Percentiles rank a stretch among this genome's conserved stretches.
These are phyloP conservation scores for Fusarium miscanthi DNA, from an alignment of 2,329 filamentous ascomycete genomes.

Conservation along the genomic window DNA sequence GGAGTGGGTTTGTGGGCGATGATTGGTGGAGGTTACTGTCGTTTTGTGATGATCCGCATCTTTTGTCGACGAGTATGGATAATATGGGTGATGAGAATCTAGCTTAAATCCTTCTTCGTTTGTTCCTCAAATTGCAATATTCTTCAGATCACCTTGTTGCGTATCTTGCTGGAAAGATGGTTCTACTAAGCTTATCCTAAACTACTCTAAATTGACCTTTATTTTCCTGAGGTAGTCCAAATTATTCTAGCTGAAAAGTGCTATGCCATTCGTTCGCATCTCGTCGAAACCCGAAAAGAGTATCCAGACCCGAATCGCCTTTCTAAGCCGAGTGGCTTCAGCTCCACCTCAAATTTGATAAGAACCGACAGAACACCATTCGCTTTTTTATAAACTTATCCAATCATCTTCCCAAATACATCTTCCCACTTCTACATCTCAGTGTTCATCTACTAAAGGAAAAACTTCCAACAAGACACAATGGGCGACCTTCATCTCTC, in stretches of 20 bases:
- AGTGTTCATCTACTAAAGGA: rapidly evolving
- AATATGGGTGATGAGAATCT: not conserved
- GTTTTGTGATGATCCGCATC: slow-evolving; percentile 43
- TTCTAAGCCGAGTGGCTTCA: slow-evolving; percentile 14
- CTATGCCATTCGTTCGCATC: not conserved
- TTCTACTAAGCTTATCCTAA: no score
- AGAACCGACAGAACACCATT: not conserved
- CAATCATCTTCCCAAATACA: not conserved
- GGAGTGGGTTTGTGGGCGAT: slow-evolving; percentile 29
- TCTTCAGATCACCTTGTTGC: rapidly evolving
- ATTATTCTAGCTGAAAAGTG: no score
- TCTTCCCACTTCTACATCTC: rapidly evolving
- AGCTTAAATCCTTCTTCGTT: rapidly evolving
- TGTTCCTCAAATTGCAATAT: rapidly evolving
- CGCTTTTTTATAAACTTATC: rapidly evolving
- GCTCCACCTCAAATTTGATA: not conserved
- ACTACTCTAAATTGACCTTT: no score
- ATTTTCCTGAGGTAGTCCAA: no score
- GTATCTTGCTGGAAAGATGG: no score
- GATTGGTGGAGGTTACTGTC: slow-evolving; percentile 42
- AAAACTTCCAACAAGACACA: rapidly evolving
- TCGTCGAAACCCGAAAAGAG: slow-evolving; percentile 8
- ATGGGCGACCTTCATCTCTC: slow-evolving; percentile 8
- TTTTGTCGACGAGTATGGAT: slow-evolving; percentile 37
- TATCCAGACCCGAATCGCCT: slow-evolving; percentile 1